Percentiles rank a stretch among this genome's conserved stretches.
Evolutionary conservation across 1,139 yeast species (phyloP).

Genomic region (Pichia terricola): DNA sequence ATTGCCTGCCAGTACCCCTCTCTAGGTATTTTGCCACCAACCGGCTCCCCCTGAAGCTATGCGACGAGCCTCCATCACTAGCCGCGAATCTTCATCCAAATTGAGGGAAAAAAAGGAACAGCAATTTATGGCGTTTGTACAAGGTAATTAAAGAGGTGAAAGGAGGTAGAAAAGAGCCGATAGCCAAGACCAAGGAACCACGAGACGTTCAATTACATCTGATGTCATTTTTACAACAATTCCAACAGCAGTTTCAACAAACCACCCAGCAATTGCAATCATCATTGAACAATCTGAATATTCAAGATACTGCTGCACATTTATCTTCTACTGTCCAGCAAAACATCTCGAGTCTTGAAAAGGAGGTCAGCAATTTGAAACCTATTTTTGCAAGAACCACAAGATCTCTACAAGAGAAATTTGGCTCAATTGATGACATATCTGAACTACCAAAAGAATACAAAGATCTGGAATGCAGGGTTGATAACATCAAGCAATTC

Average conservation of each 20-base stretch:
- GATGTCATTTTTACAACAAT: slow-evolving; percentile 9
- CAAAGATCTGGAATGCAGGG: slow-evolving; percentile 52
- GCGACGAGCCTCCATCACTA: neutral
- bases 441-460: slow-evolving; percentile 71
- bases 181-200: neutral
- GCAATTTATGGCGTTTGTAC: neutral
- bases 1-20: no score
- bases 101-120: neutral
- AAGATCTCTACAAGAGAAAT: slow-evolving; percentile 55
- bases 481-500: slow-evolving; percentile 51
- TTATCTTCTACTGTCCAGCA: slow-evolving; percentile 33
- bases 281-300: slow-evolving; percentile 13
- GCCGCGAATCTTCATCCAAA: neutral
- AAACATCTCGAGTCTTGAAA: slow-evolving; percentile 28
- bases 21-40: neutral
- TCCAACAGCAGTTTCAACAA: slow-evolving; percentile 18
- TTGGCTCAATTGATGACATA: slow-evolving; percentile 60
- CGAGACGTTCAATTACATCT: no score
- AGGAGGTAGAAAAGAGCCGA: neutral
- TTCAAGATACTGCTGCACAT: slow-evolving; percentile 33
- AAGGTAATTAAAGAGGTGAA: no score
- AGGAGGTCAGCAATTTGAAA: slow-evolving; percentile 29
- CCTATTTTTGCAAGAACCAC: slow-evolving; percentile 55
- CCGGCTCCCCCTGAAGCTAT: neutral
- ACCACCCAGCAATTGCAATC: slow-evolving; percentile 15